Evolutionary conservation across 441 rosid species (phyloP), one percentile per base, ranked within the genome.

Genomic region (Croton laevigatus): DNA sequence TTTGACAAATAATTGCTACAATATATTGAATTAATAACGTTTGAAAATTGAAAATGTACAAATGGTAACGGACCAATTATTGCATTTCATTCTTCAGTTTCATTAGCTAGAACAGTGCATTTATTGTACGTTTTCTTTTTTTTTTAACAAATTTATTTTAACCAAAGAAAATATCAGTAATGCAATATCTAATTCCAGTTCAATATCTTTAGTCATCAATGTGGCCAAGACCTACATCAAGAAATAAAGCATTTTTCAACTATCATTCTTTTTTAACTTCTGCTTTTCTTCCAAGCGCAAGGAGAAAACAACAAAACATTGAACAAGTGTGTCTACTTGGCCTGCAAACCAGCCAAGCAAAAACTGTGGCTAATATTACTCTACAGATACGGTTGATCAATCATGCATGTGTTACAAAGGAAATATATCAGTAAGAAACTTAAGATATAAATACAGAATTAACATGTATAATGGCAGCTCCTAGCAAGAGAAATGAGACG

Each of bases 261-360:
- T 27, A 5, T 61, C 11, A 12, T 38, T 27, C 32, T 27, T 27
- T 27, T 27, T 27, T 27, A 1, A 27, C 32, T 27, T 27, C 32
- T 27, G 36, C 48, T 22, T 46, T 8, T 32, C 68, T 65, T 65
- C 40, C 23, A 17, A 14, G n/a, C n/a, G n/a, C n/a, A 5, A 4
- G 63, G 42, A 10, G 59, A 20, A 68, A 55, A 42, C 44, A 60
- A 44, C 68, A 59, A 49, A 45, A 34, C 34, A n/a, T 14, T 57
- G 62, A 44, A 57, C 14, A 19, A 45, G 59, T 63, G 53, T 53
- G 62, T 44, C 38, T 17, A 13, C 7, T 32, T 42, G 38, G 22
- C 54, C 62, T 40, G 46, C 32, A 27, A n/a, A 27, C 32, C 32
- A 27, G 32, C 75, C 75, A 44, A 19, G 60, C 46, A 59, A 72